These are phyloP conservation scores for Cercophora scortea DNA, from an alignment of 495 filamentous ascomycete species.

Conservation along the genomic window DNA sequence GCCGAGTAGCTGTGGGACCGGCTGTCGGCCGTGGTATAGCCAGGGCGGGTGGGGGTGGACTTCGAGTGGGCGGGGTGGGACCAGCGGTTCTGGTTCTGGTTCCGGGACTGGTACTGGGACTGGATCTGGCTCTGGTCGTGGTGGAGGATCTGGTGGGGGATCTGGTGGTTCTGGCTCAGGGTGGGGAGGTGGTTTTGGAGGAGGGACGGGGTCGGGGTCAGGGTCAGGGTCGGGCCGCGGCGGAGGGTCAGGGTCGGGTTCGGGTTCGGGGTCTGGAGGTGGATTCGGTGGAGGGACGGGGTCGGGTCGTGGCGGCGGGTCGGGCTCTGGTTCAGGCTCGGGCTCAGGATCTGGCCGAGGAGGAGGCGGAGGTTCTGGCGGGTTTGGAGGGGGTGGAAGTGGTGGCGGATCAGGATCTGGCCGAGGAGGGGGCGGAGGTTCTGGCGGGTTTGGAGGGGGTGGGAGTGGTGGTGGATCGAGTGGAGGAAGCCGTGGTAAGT, in stretches of 20 bases:
- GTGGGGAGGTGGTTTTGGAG: slow-evolving; percentile 4
- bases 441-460: slow-evolving; percentile 2
- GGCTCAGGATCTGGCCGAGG: slow-evolving; percentile 1
- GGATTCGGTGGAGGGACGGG: not conserved
- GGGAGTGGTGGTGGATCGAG: not conserved
- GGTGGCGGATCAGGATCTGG: not conserved
- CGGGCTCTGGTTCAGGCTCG: not conserved
- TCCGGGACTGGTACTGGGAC: too few relatives aligned
- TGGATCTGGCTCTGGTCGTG: slow-evolving; percentile 2
- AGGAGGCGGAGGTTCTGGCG: slow-evolving; percentile 4
- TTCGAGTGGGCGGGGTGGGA: slow-evolving; percentile 1
- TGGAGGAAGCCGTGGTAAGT: not conserved
- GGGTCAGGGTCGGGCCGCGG: too few relatives aligned
- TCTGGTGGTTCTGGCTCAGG: not conserved
- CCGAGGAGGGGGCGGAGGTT: slow-evolving; percentile 2
- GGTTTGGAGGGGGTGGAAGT: slow-evolving; percentile 1
- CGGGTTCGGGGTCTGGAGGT: not conserved
- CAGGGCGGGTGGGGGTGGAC: slow-evolving; percentile 11
- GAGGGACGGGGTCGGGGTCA: not conserved
- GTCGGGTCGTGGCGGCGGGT: not conserved
- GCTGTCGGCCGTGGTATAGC: slow-evolving; percentile 18
- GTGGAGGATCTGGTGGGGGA: slow-evolving; percentile 1
- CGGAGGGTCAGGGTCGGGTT: too few relatives aligned
- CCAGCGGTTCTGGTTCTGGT: not conserved
- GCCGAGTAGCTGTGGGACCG: slow-evolving; percentile 10